Evolutionary conservation across 192 early-diverging fungal species (phyloP).

Genomic region (Backusella westeae): DNA sequence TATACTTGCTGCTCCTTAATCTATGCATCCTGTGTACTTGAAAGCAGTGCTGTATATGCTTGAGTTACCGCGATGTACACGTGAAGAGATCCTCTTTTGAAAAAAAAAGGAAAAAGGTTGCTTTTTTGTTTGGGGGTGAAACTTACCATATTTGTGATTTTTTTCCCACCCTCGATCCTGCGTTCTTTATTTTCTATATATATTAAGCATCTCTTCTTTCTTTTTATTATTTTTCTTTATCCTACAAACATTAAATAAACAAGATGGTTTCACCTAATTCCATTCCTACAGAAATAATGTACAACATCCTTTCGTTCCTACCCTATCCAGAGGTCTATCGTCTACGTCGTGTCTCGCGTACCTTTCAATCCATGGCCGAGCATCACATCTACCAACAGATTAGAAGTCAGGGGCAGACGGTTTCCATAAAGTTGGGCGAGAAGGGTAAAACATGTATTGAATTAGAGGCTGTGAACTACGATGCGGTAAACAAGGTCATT

Average conservation of each 20-base stretch:
- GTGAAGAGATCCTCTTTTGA: background rate
- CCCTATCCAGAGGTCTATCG: constrained; percentile 20
- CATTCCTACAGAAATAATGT: constrained; percentile 23
- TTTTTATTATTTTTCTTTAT: background rate
- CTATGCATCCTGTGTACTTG: background rate
- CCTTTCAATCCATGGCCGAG: constrained; percentile 7
- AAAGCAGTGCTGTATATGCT: background rate
- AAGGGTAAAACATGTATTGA: background rate
- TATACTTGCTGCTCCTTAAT: background rate
- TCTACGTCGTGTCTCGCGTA: constrained; percentile 10
- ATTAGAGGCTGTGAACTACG: constrained; percentile 15
- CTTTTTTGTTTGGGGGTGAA: background rate
- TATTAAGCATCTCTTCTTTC: background rate
- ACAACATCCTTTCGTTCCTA: constrained; percentile 20
- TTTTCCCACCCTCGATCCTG: constrained; percentile 10
- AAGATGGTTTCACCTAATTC: background rate
- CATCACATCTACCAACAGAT: constrained; percentile 13
- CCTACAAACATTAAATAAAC: background rate
- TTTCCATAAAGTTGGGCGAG: constrained; percentile 17
- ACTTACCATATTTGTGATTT: background rate
- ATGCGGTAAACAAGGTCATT: constrained; percentile 19
- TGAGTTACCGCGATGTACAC: background rate
- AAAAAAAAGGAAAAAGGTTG: background rate
- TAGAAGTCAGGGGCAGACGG: background rate
- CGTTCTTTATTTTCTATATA: background rate